Base-by-base conservation (phyloP, 2,329 filamentous ascomycete genomes). In the Hypocreales sp. region DNA sequence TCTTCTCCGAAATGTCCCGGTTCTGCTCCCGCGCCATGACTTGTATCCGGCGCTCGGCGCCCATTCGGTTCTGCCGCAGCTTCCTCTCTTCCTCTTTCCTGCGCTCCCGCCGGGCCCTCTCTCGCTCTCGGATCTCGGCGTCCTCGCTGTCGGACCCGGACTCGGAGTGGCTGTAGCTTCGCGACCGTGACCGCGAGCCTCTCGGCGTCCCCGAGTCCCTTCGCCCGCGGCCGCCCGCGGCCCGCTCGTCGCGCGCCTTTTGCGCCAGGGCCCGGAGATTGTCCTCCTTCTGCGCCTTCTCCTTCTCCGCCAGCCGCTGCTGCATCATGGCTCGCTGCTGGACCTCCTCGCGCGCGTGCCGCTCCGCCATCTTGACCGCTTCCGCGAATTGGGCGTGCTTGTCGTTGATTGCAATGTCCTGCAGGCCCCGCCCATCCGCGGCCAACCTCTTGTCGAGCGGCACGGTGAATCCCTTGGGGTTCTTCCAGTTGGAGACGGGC, bases 401-500 rank as follows among this genome's bases (percentile, higher is more conserved):
- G 61, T 98, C 90, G 55, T 93, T 95, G 56, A 98, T 95, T 6
- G 83, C 79, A 22, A 93, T 74, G 48, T 98, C 90, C 51, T 94
- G 84, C 35, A 98, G 50, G 1, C 83, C 83, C 43, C 90, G 70
- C 9, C 90, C 90, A 50, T 95, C 87, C 7, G 90, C 87, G 12
- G 90, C 90, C 40, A 98, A 58, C 47, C 90, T 77, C 61, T 98
- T 98, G 51, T 98, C 90, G 27, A 98, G 55, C 0, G 90, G 83
- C 1, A 98, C 82, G 0, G 90, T 98, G 47, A 93, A 98, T 43
- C 90, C 90, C 59, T 95, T 95, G 1, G 87, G 82, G 51, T 98
- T 98, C 68, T 98, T 98, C 90, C 90, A 98, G 53, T 95, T 95
- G 13, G 82, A 92, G 2, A 98, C 77, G 0, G 87, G 81, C 3